These are phyloP conservation scores for Boletus smithii DNA, from an alignment of 1,284 basidiomycete species.

Conservation along the genomic window DNA sequence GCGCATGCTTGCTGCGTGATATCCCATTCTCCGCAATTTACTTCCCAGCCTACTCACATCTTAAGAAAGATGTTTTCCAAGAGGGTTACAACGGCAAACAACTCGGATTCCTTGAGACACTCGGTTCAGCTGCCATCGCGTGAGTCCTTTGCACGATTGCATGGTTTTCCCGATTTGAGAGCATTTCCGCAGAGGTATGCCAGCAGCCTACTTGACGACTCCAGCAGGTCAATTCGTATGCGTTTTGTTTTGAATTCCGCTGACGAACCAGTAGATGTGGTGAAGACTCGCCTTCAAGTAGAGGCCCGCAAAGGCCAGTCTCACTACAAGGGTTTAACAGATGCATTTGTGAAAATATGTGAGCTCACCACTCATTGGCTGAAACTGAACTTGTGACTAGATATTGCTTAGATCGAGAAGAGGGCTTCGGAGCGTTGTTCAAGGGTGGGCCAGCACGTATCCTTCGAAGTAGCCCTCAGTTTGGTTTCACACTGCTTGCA, in stretches of 20 bases:
- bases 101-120: conserved; percentile 87
- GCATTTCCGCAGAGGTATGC: conserved; percentile 74
- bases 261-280: conserved; percentile 67
- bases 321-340: conserved; percentile 85
- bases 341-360: conserved; percentile 92
- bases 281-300: conserved; percentile 98
- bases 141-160: conserved; percentile 40
- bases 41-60: conserved; percentile 77
- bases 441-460: conserved; percentile 94
- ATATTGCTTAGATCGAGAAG: conserved; percentile 63
- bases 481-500: conserved; percentile 89
- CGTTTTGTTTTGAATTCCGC: background rate
- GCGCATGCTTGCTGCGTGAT: conserved; percentile 86
- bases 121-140: conserved; percentile 80
- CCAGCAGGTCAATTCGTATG: conserved; percentile 61
- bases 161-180: conserved; percentile 20
- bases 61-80: conserved; percentile 91
- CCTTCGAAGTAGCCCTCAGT: conserved; percentile 83
- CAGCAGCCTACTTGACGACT: conserved; percentile 84
- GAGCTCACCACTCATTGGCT: conserved; percentile 25
- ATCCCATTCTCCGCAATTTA: conserved; percentile 92
- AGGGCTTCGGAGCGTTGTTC: conserved; percentile 88
- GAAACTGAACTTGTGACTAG: conserved; percentile 10
- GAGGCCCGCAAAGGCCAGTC: conserved; percentile 92
- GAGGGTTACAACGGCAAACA: conserved; percentile 96